Base-by-base conservation (phyloP, 2,329 filamentous ascomycete genomes). In the Rasamsonia emersonii region DNA sequence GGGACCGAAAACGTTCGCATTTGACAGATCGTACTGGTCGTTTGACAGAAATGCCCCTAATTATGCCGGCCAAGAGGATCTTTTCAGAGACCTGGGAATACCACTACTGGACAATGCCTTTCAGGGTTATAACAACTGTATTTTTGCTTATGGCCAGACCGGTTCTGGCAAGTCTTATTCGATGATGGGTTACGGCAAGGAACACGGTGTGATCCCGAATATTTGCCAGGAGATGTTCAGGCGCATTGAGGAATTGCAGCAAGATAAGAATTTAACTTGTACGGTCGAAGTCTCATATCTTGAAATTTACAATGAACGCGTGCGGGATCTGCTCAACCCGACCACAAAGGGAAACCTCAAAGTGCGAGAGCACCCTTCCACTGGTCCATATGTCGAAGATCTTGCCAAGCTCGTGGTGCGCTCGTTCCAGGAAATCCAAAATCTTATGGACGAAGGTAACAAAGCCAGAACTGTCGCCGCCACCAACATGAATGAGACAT, bases 401-500 rank as follows among this genome's bases (percentile, higher is more conserved):
- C 70, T 98, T 49, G 88, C 93, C 40, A 96, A 98, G 59, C 66
- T 98, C 38, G 85, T 91, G 1, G 91, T 98, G 24, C 77, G 86
- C 46, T 89, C 86, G 38, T 96, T 98, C 56, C 72, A 81, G 33
- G 93, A 98, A 56, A 96, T 98, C 45, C 91, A 98, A 53, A 80
- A 95, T 54, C 66, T 98, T 49, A 98, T 98, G 91, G 91, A 98
- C 54, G 89, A 96, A 62, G 91, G 91, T 51, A 98, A 98, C 69
- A 98, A 98, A 64, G 91, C 91, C 19, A 75, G 91, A 68, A 98
- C 91, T 0, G 91, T 98, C 23, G 91, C 91, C 3, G 91, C 91
- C 5, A 98, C 91, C 23, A 98, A 96, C 72, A 98, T 98, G 91
- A 98, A 98, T 69, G 91, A 96, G 62, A 98, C 93, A 0, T 95